Evolutionary conservation across 352 stramenopile species (phyloP).

Genomic region (Phytopythium kandeliae): DNA sequence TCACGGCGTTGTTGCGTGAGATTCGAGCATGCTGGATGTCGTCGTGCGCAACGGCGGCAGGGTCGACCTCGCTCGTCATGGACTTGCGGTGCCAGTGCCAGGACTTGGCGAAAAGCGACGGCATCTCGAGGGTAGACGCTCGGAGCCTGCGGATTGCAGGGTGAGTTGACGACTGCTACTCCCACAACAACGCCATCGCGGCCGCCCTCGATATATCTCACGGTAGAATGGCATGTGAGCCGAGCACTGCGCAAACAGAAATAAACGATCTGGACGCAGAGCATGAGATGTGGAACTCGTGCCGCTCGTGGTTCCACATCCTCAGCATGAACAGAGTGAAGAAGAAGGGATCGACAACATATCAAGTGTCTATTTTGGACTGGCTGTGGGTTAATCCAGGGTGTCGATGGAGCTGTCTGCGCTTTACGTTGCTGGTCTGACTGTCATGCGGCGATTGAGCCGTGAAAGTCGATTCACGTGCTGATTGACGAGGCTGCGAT

Average conservation of each 20-base stretch:
- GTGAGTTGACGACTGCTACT: constrained; percentile 2
- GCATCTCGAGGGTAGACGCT: background rate
- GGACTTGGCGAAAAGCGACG: constrained; percentile 1
- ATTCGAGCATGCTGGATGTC: background rate
- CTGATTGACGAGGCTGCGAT: background rate
- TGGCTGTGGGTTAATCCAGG: background rate
- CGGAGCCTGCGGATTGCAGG: background rate
- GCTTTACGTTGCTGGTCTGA: too few species aligned
- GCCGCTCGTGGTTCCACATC: background rate
- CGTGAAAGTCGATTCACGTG: too few species aligned
- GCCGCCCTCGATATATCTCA: background rate
- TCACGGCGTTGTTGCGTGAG: constrained; percentile 3
- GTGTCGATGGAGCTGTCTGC: too few species aligned
- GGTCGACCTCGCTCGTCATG: too few species aligned
- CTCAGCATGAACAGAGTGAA: too few species aligned
- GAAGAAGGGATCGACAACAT: too few species aligned
- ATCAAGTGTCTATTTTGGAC: background rate
- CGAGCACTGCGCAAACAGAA: background rate
- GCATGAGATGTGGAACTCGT: background rate
- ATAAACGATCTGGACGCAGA: background rate
- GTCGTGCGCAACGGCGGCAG: background rate
- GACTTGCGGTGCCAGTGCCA: constrained; percentile 2
- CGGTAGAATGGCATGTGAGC: background rate
- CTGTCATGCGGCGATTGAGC: background rate
- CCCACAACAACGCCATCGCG: background rate